These are phyloP conservation scores for Pyrenophora seminiperda DNA, from an alignment of 2,329 filamentous ascomycete species.

Conservation along the genomic window DNA sequence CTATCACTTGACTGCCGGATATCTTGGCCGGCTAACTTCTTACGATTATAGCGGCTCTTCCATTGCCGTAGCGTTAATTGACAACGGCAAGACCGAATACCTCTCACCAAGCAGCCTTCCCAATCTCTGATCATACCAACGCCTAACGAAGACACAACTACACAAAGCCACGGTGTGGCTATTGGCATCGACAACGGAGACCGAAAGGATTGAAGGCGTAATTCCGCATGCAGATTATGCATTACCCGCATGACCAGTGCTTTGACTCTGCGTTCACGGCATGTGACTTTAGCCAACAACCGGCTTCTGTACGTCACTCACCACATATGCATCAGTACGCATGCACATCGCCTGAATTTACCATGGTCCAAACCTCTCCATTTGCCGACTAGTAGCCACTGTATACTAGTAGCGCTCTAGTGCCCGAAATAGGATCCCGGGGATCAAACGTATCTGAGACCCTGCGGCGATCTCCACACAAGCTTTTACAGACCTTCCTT, in stretches of 20 bases:
- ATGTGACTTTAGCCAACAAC: too few species aligned
- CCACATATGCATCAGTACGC: background rate
- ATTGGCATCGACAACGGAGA: too few species aligned
- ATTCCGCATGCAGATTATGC: too few species aligned
- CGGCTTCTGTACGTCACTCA: too few species aligned
- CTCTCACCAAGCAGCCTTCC: too few species aligned
- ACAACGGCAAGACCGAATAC: background rate
- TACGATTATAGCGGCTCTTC: background rate
- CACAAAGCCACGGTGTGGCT: too few species aligned
- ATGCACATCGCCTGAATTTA: background rate
- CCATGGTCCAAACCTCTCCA: background rate
- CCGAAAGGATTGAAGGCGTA: too few species aligned
- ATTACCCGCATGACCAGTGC: too few species aligned
- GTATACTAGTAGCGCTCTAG: background rate
- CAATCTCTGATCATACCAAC: too few species aligned
- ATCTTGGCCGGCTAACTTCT: background rate
- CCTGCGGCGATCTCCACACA: constrained; percentile 10
- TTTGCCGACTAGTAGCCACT: background rate
- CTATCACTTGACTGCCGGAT: background rate
- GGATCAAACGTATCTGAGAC: constrained; percentile 16
- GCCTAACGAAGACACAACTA: too few species aligned
- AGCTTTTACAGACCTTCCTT: constrained; percentile 12
- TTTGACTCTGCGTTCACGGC: too few species aligned
- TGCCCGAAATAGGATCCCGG: constrained; percentile 4
- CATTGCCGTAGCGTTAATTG: background rate